phyloP scores from a whole-genome alignment of 768 basidiomycete species.

The Kwoniella dejecticola region DNA sequence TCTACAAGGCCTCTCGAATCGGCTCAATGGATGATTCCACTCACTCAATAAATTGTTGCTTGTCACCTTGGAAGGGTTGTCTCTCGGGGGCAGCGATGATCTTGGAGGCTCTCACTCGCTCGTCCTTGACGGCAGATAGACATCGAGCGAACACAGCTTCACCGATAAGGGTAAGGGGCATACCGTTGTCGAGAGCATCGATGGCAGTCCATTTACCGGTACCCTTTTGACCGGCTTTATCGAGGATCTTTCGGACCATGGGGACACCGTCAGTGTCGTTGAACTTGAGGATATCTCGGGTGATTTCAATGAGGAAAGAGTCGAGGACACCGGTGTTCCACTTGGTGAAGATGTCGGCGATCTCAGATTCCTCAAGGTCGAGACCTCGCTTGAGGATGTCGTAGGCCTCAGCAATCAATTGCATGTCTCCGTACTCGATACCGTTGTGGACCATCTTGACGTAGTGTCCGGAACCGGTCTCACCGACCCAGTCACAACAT shows the following conservation, averaged over 20 bases:
- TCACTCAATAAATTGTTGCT: constrained; percentile 90
- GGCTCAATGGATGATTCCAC: constrained; percentile 7
- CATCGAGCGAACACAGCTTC: constrained; percentile 99
- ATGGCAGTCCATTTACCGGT: constrained; percentile 99
- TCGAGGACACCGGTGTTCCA: constrained; percentile 98
- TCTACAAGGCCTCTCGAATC: not conserved
- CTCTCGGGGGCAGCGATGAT: constrained; percentile 84
- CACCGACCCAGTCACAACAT: constrained; percentile 99
- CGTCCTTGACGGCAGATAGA: constrained; percentile 93
- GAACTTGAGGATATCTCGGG: constrained; percentile 93
- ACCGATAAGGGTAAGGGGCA: constrained; percentile 91
- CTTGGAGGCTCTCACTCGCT: constrained; percentile 91
- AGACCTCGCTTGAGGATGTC: constrained; percentile 94
- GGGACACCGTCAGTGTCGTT: constrained; percentile 87
- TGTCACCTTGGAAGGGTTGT: constrained; percentile 94
- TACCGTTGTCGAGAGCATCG: constrained; percentile 79
- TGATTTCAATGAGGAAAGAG: constrained; percentile 99
- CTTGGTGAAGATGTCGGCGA: constrained; percentile 86
- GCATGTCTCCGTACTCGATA: constrained; percentile 99
- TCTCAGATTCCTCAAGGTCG: constrained; percentile 80
- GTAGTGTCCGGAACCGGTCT: constrained; percentile 86
- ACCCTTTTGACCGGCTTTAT: constrained; percentile 96
- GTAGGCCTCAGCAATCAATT: constrained; percentile 97
- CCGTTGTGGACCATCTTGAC: constrained; percentile 99
- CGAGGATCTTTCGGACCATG: constrained; percentile 89